phyloP scores from a whole-genome alignment of 495 filamentous ascomycete genomes.

The Xylaria sp. region DNA sequence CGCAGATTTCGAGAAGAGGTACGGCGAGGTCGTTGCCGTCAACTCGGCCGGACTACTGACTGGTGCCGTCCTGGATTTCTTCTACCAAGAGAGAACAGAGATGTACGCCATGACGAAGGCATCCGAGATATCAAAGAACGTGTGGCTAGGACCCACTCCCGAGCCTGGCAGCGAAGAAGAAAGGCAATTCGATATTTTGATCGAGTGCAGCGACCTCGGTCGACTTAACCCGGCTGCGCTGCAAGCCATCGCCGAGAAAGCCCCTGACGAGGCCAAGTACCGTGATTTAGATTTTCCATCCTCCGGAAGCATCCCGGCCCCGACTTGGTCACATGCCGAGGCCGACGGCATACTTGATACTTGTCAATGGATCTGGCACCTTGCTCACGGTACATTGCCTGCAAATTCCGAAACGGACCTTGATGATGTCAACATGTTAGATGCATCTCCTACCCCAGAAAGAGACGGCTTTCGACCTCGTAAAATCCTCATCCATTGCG shows the following conservation, averaged over 20 bases:
- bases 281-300: slow-evolving; percentile 86
- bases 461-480: slow-evolving; percentile 48
- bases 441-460: slow-evolving; percentile 37
- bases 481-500: slow-evolving; percentile 87
- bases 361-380: slow-evolving; percentile 86
- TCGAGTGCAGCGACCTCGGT: slow-evolving; percentile 87
- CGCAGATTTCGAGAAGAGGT: slow-evolving; percentile 72
- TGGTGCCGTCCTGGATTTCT: slow-evolving; percentile 86
- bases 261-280: slow-evolving; percentile 45
- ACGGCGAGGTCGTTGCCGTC: slow-evolving; percentile 73
- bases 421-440: slow-evolving; percentile 49
- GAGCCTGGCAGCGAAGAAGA: slow-evolving; percentile 62
- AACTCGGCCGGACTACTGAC: slow-evolving; percentile 77
- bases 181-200: slow-evolving; percentile 69
- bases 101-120: slow-evolving; percentile 93
- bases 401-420: slow-evolving; percentile 48
- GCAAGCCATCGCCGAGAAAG: slow-evolving; percentile 50
- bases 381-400: slow-evolving; percentile 66
- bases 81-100: slow-evolving; percentile 85
- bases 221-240: slow-evolving; percentile 65
- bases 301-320: slow-evolving; percentile 85
- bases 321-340: slow-evolving; percentile 78
- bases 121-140: slow-evolving; percentile 85
- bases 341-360: slow-evolving; percentile 83
- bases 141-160: slow-evolving; percentile 89